A percentile compares a stretch with the other conserved stretches of the same genome.
These are phyloP conservation scores for Monilinia fructigena DNA, from an alignment of 2,329 filamentous ascomycete species.

Conservation along the genomic window DNA sequence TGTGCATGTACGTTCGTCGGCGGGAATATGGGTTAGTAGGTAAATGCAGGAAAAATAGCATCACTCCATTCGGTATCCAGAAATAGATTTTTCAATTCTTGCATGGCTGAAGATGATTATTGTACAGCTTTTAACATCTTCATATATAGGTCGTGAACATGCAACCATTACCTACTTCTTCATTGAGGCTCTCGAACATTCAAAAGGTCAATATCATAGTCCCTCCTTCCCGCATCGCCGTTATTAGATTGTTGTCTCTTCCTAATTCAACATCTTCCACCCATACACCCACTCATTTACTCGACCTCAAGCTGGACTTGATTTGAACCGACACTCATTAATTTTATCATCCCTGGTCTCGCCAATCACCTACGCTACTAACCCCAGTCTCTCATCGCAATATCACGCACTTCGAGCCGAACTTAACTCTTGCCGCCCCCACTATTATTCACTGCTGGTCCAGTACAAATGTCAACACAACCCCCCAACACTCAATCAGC, in stretches of 20 bases:
- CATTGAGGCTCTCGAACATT: conserved; percentile 22
- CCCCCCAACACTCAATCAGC: conserved; percentile 56
- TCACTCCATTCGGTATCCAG: conserved; percentile 32
- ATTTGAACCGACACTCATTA: conserved; percentile 42
- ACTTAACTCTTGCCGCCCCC: conserved; percentile 31
- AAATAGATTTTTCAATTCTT: conserved; percentile 23
- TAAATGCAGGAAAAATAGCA: conserved; percentile 38
- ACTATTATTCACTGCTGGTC: conserved; percentile 32
- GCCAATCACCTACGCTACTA: conserved; percentile 34
- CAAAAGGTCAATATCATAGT: conserved; percentile 16
- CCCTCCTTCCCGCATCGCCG: conserved; percentile 13
- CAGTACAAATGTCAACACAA: conserved; percentile 60
- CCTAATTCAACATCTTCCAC: conserved; percentile 12
- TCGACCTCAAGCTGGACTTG: conserved; percentile 41
- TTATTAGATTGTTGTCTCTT: conserved; percentile 16
- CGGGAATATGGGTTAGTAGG: conserved; percentile 38
- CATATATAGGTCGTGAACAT: conserved; percentile 24
- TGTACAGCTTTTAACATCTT: conserved; percentile 13
- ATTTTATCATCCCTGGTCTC: conserved; percentile 41
- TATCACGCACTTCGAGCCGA: conserved; percentile 24
- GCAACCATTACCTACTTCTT: conserved; percentile 20
- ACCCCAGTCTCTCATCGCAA: conserved; percentile 22
- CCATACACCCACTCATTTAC: conserved; percentile 15
- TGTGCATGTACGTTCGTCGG: conserved; percentile 34
- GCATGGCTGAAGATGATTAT: conserved; percentile 22